phyloP scores from a whole-genome alignment of 805 yeast genomes.

The Starmerella vitae region DNA sequence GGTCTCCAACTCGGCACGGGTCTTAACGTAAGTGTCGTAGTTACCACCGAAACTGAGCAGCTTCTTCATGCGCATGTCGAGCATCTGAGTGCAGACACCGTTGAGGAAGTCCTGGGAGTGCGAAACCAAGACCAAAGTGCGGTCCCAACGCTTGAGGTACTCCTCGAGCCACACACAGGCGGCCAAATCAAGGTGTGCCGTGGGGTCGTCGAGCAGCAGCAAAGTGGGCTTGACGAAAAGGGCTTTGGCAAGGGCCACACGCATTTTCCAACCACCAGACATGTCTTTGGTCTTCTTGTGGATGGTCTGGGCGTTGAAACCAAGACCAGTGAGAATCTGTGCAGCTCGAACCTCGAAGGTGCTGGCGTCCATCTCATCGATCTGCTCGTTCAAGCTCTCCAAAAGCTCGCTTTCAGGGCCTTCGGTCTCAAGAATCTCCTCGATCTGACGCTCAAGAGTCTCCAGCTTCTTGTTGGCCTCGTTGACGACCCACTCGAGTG shows the following conservation, averaged over 20 bases:
- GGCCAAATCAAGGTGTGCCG: slow-evolving; percentile 97
- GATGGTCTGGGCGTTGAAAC: slow-evolving; percentile 79
- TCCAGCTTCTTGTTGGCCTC: slow-evolving; percentile 92
- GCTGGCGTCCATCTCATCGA: slow-evolving; percentile 88
- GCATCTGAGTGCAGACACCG: slow-evolving; percentile 96
- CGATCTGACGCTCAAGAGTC: slow-evolving; percentile 80
- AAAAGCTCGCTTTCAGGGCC: slow-evolving; percentile 86
- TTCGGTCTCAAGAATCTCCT: slow-evolving; percentile 72
- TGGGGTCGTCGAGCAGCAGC: slow-evolving; percentile 91
- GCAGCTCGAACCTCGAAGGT: slow-evolving; percentile 97
- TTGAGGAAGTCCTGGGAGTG: slow-evolving; percentile 99
- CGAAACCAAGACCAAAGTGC: slow-evolving; percentile 84
- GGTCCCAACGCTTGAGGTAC: slow-evolving; percentile 86
- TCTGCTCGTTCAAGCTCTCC: slow-evolving; percentile 86
- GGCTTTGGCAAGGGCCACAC: slow-evolving; percentile 97
- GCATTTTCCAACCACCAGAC: slow-evolving; percentile 99
- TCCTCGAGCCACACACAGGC: slow-evolving; percentile 99
- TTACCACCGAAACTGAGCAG: slow-evolving; percentile 86
- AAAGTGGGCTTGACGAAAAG: slow-evolving; percentile 95
- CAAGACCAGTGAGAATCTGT: slow-evolving; percentile 88
- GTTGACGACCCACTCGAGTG: slow-evolving; percentile 89
- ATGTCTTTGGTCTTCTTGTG: slow-evolving; percentile 91
- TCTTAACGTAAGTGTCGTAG: slow-evolving; percentile 92
- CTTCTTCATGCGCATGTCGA: slow-evolving; percentile 83
- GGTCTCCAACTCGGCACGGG: slow-evolving; percentile 84